Evolutionary conservation across 371 early-diverging fungal genomes (phyloP).

Genomic region (Rhizopus sp.): DNA sequence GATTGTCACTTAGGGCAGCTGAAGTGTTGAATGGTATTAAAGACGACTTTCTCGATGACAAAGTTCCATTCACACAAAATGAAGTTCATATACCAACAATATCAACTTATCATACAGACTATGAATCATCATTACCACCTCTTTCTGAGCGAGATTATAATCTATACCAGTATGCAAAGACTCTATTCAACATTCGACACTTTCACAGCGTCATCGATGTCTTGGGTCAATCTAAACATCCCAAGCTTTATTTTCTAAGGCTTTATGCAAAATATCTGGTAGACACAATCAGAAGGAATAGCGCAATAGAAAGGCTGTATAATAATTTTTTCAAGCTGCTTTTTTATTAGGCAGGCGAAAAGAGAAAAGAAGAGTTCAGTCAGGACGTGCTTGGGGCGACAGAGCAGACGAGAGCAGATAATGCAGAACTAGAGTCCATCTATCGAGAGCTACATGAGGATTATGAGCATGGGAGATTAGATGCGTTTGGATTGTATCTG

Average conservation of each 20-base stretch:
- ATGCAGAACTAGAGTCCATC: slow-evolving; percentile 51
- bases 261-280: slow-evolving; percentile 73
- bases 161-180: slow-evolving; percentile 66
- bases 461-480: slow-evolving; percentile 49
- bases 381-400: slow-evolving; percentile 58
- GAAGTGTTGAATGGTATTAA: slow-evolving; percentile 67
- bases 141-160: slow-evolving; percentile 48
- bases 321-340: background rate
- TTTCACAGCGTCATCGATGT: slow-evolving; percentile 62
- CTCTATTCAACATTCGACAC: slow-evolving; percentile 73
- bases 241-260: slow-evolving; percentile 63
- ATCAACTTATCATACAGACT: slow-evolving; percentile 24
- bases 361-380: slow-evolving; percentile 58
- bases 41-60: slow-evolving; percentile 8
- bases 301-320: background rate
- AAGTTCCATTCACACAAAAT: slow-evolving; percentile 10
- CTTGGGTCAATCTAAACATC: slow-evolving; percentile 48
- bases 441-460: slow-evolving; percentile 48
- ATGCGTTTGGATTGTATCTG: slow-evolving; percentile 73
- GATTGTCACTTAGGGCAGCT: slow-evolving; percentile 56
- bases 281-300: slow-evolving; percentile 6
- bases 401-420: slow-evolving; percentile 47
- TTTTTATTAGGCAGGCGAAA: slow-evolving; percentile 58
- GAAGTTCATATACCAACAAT: background rate
- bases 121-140: slow-evolving; percentile 22